Conservation (phyloP, 352 stramenopile genomes). For the Phytophthora fragariae region DNA sequence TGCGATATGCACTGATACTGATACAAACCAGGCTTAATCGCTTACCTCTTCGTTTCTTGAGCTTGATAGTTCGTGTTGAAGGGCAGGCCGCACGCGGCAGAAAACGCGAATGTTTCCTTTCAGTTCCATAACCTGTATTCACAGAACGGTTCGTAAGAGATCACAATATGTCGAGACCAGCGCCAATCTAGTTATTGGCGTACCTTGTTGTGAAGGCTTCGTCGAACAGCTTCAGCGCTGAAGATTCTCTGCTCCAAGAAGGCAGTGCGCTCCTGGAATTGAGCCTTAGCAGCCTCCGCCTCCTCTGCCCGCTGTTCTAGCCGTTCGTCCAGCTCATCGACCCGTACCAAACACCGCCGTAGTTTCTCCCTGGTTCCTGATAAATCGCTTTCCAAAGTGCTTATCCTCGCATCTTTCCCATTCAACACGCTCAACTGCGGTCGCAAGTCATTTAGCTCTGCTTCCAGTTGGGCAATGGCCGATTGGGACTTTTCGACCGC, state of each 20-base stretch:
- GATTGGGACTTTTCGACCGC: slow-evolving; percentile 35
- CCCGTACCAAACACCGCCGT: slow-evolving; percentile 33
- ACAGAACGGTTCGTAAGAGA: slow-evolving; percentile 8
- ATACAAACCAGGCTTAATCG: not conserved
- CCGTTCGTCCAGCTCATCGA: slow-evolving; percentile 48
- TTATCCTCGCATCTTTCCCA: slow-evolving; percentile 54
- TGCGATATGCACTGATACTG: not conserved
- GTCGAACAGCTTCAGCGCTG: slow-evolving; percentile 72
- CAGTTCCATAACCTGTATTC: slow-evolving; percentile 92
- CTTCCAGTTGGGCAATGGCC: slow-evolving; percentile 44
- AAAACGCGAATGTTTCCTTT: slow-evolving; percentile 98
- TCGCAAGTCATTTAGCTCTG: slow-evolving; percentile 45
- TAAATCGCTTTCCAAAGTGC: slow-evolving; percentile 46
- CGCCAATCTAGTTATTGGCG: not conserved
- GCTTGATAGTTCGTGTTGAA: slow-evolving; percentile 66
- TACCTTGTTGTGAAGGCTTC: slow-evolving; percentile 89
- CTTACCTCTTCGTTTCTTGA: slow-evolving; percentile 59
- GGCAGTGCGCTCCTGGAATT: slow-evolving; percentile 44
- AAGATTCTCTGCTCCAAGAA: slow-evolving; percentile 63
- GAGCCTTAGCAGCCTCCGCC: slow-evolving; percentile 28
- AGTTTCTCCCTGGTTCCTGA: slow-evolving; percentile 45
- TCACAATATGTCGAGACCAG: not conserved
- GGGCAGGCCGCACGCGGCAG: slow-evolving; percentile 92
- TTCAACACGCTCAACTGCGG: slow-evolving; percentile 31
- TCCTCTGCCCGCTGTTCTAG: slow-evolving; percentile 42